Percentiles rank a stretch among this genome's conserved stretches.
These are phyloP conservation scores for Yamadazyma atmosphaerica DNA, from an alignment of 1,139 yeast species.

Conservation along the genomic window DNA sequence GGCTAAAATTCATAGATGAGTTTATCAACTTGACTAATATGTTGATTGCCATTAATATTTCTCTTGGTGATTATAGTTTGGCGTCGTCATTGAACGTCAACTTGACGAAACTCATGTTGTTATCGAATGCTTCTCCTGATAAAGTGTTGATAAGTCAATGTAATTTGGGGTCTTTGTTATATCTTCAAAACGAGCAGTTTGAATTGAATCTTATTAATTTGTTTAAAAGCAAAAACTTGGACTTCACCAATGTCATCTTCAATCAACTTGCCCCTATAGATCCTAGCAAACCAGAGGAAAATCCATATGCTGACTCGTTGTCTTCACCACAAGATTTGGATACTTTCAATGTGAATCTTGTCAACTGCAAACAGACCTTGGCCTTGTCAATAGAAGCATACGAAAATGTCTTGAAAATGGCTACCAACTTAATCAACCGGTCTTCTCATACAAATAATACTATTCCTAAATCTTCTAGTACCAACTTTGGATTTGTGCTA, in stretches of 20 bases:
- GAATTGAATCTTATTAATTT: slow-evolving; percentile 46
- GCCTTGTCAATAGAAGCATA: slow-evolving; percentile 47
- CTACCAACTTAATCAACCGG: slow-evolving; percentile 23
- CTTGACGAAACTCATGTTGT: slow-evolving; percentile 71
- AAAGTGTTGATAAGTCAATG: slow-evolving; percentile 67
- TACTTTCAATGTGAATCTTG: slow-evolving; percentile 5
- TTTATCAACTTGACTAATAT: slow-evolving; percentile 73
- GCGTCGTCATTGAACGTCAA: slow-evolving; percentile 66
- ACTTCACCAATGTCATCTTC: background rate
- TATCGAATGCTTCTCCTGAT: slow-evolving; percentile 67
- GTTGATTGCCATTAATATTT: slow-evolving; percentile 63
- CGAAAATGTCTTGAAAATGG: slow-evolving; percentile 55
- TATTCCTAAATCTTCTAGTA: background rate
- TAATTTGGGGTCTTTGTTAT: slow-evolving; percentile 70
- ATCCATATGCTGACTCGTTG: slow-evolving; percentile 1
- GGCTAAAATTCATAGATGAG: slow-evolving; percentile 66
- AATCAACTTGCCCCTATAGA: background rate
- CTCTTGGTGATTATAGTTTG: slow-evolving; percentile 63
- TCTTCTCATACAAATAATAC: background rate
- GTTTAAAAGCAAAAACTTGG: slow-evolving; percentile 21
- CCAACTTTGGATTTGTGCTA: slow-evolving; percentile 38
- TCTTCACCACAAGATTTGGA: background rate
- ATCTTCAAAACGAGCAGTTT: slow-evolving; percentile 67
- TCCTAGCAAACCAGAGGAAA: background rate
- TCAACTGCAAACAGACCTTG: slow-evolving; percentile 16